Conservation (phyloP, 2,329 filamentous ascomycete species). For the Spiromastix sp. region DNA sequence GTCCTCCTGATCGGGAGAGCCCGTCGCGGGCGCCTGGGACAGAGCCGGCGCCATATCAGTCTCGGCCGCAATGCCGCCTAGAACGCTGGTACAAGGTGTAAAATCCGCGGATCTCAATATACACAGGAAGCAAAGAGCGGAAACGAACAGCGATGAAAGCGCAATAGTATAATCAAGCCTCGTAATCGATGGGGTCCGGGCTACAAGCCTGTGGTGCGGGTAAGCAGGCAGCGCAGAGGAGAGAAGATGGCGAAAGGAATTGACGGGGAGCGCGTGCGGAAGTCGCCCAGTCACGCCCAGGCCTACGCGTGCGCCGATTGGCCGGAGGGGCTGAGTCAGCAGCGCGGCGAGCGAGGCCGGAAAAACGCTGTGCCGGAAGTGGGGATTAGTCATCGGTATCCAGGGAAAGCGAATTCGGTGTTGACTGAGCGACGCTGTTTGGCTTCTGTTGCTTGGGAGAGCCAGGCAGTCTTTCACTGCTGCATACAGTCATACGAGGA, state of each 20-base stretch:
- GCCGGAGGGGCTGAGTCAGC: slow-evolving; percentile 20
- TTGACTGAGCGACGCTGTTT: no score
- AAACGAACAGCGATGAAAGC: no score
- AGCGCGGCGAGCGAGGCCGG: slow-evolving; percentile 2
- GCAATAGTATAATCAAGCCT: no score
- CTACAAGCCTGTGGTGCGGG: no score
- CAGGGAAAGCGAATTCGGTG: no score
- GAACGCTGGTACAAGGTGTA: background rate
- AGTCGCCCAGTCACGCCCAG: slow-evolving; percentile 17
- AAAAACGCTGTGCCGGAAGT: slow-evolving; percentile 5
- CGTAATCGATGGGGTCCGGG: no score
- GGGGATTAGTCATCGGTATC: no score
- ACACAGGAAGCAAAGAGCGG: no score
- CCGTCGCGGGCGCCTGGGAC: slow-evolving; percentile 24
- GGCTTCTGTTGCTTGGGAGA: no score
- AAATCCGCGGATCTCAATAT: slow-evolving; percentile 4
- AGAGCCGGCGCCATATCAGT: slow-evolving; percentile 31
- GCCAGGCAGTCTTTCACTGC: no score
- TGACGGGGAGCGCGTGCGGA: slow-evolving; percentile 8
- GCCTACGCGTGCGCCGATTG: slow-evolving; percentile 28
- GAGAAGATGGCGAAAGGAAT: slow-evolving; percentile 6
- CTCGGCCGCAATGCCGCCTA: slow-evolving; percentile 2
- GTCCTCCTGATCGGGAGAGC: slow-evolving; percentile 34
- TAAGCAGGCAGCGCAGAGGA: no score
- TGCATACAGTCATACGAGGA: no score